Evolutionary conservation across 2,329 filamentous ascomycete species (phyloP).

Genomic region (Dendrostoma leiphaemia): DNA sequence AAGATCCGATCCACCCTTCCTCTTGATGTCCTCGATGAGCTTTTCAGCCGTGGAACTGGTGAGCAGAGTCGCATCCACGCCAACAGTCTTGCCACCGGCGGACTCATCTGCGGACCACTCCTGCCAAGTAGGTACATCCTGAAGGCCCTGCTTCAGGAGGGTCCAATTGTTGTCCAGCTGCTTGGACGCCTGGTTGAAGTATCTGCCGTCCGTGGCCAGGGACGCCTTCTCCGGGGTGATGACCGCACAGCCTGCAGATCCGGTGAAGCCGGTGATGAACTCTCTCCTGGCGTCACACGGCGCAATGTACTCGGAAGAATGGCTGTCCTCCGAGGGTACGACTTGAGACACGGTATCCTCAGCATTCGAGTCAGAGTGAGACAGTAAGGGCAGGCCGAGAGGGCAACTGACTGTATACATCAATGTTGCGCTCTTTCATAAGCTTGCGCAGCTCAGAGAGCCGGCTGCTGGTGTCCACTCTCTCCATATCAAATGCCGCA

Average conservation of each 20-base stretch:
- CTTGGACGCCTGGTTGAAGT: conserved; percentile 93
- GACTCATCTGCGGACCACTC: conserved; percentile 90
- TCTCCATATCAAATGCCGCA: conserved; percentile 57
- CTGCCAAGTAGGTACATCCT: conserved; percentile 95
- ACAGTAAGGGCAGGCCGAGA: conserved; percentile 20
- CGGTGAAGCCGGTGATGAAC: conserved; percentile 91
- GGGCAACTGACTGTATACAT: conserved; percentile 76
- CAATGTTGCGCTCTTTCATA: conserved; percentile 84
- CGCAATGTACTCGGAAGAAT: conserved; percentile 97
- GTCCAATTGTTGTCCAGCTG: conserved; percentile 91
- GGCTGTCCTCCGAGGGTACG: conserved; percentile 93
- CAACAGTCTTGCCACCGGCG: conserved; percentile 82
- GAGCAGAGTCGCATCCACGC: conserved; percentile 85
- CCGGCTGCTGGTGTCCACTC: conserved; percentile 74
- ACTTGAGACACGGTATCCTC: conserved; percentile 53
- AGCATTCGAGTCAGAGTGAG: conserved; percentile 30
- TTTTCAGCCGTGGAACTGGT: conserved; percentile 64
- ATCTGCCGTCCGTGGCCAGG: conserved; percentile 90
- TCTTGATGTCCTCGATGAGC: conserved; percentile 81
- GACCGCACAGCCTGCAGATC: conserved; percentile 90
- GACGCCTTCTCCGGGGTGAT: conserved; percentile 84
- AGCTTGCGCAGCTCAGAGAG: conserved; percentile 74
- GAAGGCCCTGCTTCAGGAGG: conserved; percentile 86
- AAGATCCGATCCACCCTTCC: conserved; percentile 76
- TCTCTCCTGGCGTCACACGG: conserved; percentile 89